Conservation (phyloP, 495 filamentous ascomycete genomes). For the Aspergillus indologenus region DNA sequence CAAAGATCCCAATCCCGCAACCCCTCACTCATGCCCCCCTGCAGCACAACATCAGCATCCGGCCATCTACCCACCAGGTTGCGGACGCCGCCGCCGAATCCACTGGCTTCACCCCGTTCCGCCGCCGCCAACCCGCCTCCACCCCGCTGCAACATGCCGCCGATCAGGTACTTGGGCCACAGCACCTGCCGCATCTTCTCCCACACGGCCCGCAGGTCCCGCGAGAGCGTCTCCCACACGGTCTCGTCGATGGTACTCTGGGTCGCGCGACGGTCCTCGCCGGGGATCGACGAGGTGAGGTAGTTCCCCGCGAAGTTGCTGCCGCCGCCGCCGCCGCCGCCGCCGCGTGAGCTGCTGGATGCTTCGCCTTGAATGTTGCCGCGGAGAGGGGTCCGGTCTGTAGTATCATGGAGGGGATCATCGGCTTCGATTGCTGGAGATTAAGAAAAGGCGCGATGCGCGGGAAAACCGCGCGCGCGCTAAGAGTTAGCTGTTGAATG, state of each 20-base stretch:
- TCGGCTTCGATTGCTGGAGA: constrained; percentile 78
- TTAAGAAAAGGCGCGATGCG: background rate
- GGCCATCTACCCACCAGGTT: constrained; percentile 65
- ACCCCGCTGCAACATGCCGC: constrained; percentile 58
- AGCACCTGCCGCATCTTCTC: constrained; percentile 98
- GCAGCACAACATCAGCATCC: constrained; percentile 65
- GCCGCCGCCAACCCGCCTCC: constrained; percentile 70
- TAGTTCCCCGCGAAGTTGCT: constrained; percentile 50
- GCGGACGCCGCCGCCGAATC: constrained; percentile 62
- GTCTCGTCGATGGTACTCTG: constrained; percentile 95
- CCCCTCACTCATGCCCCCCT: constrained; percentile 81
- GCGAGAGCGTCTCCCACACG: constrained; percentile 90
- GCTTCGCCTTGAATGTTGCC: constrained; percentile 67
- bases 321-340: too few species aligned
- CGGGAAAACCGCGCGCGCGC: background rate
- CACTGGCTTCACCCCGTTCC: constrained; percentile 61
- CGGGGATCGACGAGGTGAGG: constrained; percentile 83
- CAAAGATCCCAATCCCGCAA: constrained; percentile 96
- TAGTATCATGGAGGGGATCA: constrained; percentile 70
- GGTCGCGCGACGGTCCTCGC: constrained; percentile 90
- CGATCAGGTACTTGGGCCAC: constrained; percentile 90
- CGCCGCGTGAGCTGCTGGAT: constrained; percentile 45
- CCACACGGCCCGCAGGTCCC: constrained; percentile 91
- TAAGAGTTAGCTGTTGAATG: background rate
- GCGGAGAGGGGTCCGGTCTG: constrained; percentile 72